These are phyloP conservation scores for Quercus lobata DNA, from an alignment of 331 rosid genomes.

Conservation along the genomic window DNA sequence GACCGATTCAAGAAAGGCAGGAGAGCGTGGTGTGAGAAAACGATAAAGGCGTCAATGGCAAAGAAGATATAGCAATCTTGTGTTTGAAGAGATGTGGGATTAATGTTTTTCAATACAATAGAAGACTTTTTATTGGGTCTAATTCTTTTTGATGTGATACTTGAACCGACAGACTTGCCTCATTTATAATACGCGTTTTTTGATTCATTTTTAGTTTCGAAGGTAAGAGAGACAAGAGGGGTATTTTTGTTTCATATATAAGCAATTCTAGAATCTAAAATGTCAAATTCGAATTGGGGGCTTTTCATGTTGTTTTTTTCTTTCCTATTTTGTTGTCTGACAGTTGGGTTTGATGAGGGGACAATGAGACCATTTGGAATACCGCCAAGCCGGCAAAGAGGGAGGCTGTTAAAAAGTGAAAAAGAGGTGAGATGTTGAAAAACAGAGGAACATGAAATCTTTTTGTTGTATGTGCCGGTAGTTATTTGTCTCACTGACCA, in stretches of 20 bases:
- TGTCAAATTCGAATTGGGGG: constrained; percentile 2
- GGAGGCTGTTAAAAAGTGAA: constrained; percentile 4
- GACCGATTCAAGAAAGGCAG: constrained; percentile 65
- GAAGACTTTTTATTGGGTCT: neutral
- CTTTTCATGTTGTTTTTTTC: neutral
- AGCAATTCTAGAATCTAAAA: constrained; percentile 37
- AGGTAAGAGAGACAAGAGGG: constrained; percentile 1
- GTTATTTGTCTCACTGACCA: constrained; percentile 19
- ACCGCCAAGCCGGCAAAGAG: neutral
- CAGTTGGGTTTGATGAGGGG: constrained; percentile 13
- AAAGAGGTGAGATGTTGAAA: neutral
- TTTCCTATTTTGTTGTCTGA: neutral
- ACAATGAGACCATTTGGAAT: constrained; percentile 4
- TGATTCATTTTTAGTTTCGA: constrained; percentile 2
- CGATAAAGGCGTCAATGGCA: neutral
- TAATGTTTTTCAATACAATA: neutral
- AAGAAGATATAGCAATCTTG: constrained; percentile 3
- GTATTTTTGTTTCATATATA: neutral
- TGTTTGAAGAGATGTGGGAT: neutral
- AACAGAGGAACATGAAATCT: neutral
- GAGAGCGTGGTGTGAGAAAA: neutral
- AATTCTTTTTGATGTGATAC: constrained; percentile 9
- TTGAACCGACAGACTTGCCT: constrained; percentile 29
- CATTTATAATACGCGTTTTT: constrained; percentile 18
- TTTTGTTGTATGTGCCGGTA: constrained; percentile 8